Evolutionary conservation across 495 filamentous ascomycete species (phyloP).

Genomic region (Penicillium ucsense): DNA sequence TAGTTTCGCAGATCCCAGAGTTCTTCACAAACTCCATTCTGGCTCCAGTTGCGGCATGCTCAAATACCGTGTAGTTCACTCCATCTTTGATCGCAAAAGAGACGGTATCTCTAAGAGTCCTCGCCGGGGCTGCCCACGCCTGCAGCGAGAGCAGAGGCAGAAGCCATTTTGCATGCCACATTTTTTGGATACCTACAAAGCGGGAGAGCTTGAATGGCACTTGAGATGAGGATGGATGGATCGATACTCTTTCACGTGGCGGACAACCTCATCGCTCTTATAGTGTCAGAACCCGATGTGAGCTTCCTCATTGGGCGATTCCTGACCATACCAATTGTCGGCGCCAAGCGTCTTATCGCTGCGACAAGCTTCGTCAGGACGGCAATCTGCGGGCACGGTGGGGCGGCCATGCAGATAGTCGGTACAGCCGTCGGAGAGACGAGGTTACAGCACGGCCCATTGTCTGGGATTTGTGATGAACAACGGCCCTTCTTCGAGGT

Average conservation of each 20-base stretch:
- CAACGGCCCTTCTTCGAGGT: not conserved
- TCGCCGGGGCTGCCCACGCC: not conserved
- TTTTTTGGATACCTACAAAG: not conserved
- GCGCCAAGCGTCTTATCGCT: not conserved
- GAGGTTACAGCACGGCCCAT: not conserved
- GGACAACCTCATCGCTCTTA: not conserved
- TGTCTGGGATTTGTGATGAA: not conserved
- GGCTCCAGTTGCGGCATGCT: conserved; percentile 42
- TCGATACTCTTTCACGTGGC: not conserved
- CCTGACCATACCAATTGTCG: not conserved
- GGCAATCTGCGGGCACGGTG: not conserved
- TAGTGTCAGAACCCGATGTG: not conserved
- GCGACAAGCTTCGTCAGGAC: not conserved
- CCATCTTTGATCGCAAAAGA: conserved; percentile 35
- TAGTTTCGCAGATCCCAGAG: conserved; percentile 47
- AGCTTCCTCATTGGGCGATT: not conserved
- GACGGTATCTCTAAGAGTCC: conserved; percentile 1
- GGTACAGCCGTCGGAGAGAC: not conserved
- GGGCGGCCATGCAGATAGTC: not conserved
- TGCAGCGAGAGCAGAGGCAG: not conserved
- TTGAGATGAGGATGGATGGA: not conserved
- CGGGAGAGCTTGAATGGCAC: too few relatives aligned
- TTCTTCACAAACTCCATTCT: conserved; percentile 47
- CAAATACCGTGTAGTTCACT: conserved; percentile 39
- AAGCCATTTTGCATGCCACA: not conserved